phyloP scores from a whole-genome alignment of 768 basidiomycete genomes.

The Phanerochaete sordida region DNA sequence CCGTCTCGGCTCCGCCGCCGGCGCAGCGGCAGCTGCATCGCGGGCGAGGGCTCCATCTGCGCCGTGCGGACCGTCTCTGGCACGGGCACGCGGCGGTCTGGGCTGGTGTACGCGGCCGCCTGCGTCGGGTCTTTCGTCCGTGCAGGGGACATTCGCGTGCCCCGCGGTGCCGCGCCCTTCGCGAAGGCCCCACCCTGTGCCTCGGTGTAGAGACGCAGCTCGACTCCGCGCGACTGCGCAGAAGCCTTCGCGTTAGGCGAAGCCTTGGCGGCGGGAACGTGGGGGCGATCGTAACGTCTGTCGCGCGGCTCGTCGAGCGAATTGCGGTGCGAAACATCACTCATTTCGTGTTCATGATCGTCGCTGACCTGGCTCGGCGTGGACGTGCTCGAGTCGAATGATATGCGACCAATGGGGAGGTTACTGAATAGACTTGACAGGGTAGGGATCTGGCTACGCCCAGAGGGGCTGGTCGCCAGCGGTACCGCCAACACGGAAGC shows the following conservation, averaged over 20 bases:
- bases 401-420: conserved; percentile 17
- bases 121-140: not conserved
- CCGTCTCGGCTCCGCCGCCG: not conserved
- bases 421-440: conserved; percentile 15
- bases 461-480: not conserved
- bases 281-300: not conserved
- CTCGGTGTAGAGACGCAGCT: not conserved
- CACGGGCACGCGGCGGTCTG: not conserved
- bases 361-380: conserved; percentile 23
- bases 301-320: not conserved
- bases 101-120: not conserved
- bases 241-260: not conserved
- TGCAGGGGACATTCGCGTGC: not conserved
- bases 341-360: conserved; percentile 29
- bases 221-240: not conserved
- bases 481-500: conserved; percentile 4
- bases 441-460: conserved; percentile 12
- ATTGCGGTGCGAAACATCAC: conserved; percentile 15
- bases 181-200: not conserved
- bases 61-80: conserved; percentile 20
- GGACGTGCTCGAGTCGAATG: conserved; percentile 22
- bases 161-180: not conserved
- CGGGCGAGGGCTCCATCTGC: conserved; percentile 27
- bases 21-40: conserved; percentile 24
- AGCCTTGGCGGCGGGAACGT: not conserved